Conservation (phyloP, 176 grass and related monocot species). For the Oryza nivara region DNA sequence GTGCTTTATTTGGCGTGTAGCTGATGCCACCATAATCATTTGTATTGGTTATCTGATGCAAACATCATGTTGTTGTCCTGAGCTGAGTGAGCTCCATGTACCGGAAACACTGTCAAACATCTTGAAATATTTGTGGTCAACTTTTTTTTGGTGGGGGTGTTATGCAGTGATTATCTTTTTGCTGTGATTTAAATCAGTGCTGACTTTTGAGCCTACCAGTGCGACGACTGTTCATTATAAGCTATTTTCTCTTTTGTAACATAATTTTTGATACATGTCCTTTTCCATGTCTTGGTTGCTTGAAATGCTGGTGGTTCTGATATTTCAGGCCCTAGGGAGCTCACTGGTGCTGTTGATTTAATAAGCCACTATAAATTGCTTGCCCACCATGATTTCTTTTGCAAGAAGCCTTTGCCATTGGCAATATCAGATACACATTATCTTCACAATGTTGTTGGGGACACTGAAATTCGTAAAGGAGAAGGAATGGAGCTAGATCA, state of each 20-base stretch:
- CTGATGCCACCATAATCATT: constrained; percentile 3
- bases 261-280: constrained; percentile 11
- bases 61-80: background rate
- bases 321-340: constrained; percentile 84
- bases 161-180: background rate
- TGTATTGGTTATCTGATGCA: constrained; percentile 18
- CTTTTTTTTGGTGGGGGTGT: background rate
- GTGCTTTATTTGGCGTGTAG: constrained; percentile 7
- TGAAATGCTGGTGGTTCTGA: background rate
- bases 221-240: background rate
- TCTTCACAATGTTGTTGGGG: constrained; percentile 86
- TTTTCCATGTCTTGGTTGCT: background rate
- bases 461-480: constrained; percentile 93
- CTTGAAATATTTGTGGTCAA: constrained; percentile 1
- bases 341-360: constrained; percentile 88
- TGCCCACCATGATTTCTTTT: constrained; percentile 93
- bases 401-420: constrained; percentile 75
- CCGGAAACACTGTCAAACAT: background rate
- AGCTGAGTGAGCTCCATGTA: background rate
- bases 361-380: constrained; percentile 85
- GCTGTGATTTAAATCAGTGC: background rate
- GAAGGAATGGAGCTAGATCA: constrained; percentile 99
- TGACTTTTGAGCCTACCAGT: background rate
- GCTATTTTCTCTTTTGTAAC: constrained; percentile 2
- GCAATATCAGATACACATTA: constrained; percentile 96